Evolutionary conservation across 108 stramenopile species (phyloP).

Genomic region (Ochromonas danica): DNA sequence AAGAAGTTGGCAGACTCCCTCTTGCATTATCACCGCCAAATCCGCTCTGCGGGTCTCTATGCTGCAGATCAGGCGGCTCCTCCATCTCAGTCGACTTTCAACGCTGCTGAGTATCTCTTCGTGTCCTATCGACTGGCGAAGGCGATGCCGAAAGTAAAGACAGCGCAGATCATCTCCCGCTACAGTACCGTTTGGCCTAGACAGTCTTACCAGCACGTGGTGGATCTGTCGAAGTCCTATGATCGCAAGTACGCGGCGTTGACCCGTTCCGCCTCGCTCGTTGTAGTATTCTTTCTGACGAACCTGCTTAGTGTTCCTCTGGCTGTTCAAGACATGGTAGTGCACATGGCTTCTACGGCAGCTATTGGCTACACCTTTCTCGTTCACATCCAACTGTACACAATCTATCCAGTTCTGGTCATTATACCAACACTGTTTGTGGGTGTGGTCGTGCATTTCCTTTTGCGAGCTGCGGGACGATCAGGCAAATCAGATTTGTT

Average conservation of each 20-base stretch:
- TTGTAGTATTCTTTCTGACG: neutral
- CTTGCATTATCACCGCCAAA: neutral
- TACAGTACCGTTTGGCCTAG: neutral
- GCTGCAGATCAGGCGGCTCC: neutral
- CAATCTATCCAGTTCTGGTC: neutral
- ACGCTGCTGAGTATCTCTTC: conserved; percentile 10
- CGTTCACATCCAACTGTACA: neutral
- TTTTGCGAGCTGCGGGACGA: no score
- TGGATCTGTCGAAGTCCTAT: neutral
- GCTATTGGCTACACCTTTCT: neutral
- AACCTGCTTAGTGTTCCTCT: neutral
- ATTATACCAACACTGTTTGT: neutral
- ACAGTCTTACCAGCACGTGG: no score
- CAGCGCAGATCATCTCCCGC: neutral
- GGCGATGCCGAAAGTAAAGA: neutral
- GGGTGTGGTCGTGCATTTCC: no score
- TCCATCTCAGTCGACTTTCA: neutral
- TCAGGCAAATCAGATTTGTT: no score
- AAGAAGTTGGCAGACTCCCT: neutral
- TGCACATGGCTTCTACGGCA: neutral
- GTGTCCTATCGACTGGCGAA: conserved; percentile 11
- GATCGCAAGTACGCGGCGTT: neutral
- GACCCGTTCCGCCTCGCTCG: neutral
- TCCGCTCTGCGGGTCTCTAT: neutral
- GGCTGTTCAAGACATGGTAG: neutral